Conservation (phyloP, 768 basidiomycete genomes). For the Asterophora parasitica region DNA sequence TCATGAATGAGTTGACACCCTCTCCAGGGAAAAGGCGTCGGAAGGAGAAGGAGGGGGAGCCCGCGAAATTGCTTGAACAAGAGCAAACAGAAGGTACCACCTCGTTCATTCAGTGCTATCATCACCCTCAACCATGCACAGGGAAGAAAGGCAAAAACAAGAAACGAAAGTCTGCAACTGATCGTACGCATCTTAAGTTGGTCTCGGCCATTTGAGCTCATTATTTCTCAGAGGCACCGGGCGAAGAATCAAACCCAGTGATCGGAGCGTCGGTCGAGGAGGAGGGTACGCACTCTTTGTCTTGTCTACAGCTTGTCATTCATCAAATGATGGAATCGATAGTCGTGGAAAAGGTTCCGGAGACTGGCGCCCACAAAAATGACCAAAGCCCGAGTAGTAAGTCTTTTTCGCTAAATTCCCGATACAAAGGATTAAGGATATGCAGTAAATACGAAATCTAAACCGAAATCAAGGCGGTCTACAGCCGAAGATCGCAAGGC, state of each 20-base stretch:
- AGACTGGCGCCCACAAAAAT: not conserved
- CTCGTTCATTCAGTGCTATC: not conserved
- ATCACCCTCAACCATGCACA: conserved; percentile 1
- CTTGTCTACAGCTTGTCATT: no score
- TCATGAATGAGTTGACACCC: not conserved
- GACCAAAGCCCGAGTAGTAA: not conserved
- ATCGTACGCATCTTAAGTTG: conserved; percentile 1
- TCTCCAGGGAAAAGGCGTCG: not conserved
- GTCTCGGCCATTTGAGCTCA: not conserved
- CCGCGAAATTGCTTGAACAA: not conserved
- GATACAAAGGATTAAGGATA: not conserved
- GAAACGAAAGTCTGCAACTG: not conserved
- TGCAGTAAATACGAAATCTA: conserved; percentile 3
- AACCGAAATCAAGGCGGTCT: conserved; percentile 3
- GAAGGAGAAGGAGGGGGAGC: not conserved
- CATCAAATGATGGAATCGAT: not conserved
- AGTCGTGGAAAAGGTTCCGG: not conserved
- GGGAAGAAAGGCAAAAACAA: conserved; percentile 5
- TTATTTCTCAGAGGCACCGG: not conserved
- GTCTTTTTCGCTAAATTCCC: not conserved
- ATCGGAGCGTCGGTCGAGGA: not conserved
- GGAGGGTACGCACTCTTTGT: not conserved
- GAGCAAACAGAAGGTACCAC: conserved; percentile 2
- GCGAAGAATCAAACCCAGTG: not conserved
- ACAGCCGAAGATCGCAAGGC: conserved; percentile 10